Evolutionary conservation across 2,329 filamentous ascomycete species (phyloP), one percentile per base, ranked within the genome.

Genomic region (Berkeleyomyces rouxiae): DNA sequence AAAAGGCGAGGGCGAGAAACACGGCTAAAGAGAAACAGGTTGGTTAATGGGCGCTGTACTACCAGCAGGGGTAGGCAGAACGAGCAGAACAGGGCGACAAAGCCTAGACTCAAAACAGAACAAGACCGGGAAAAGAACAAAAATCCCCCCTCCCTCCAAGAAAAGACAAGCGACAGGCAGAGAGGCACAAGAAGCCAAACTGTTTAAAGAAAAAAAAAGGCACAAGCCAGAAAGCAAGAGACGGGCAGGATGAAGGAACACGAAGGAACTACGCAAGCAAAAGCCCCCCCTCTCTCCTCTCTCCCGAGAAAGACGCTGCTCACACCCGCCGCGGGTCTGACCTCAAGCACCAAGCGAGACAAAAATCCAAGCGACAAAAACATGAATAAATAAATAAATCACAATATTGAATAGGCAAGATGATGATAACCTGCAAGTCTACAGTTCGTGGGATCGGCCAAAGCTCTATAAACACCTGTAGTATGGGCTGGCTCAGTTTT

Each of bases 301-400:
- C 16, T 9, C 36, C 46, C 42, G 16, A 39, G 43, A 53, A 47
- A 40, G 60, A 55, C 13, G n/a, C 40, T 43, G 36, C 37, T 49
- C 60, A 53, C 46, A 47, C 53, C 37, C 60, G 60, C 46, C 47
- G 46, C 46, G 47, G 49, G 60, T 49, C 60, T 61, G 40, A 43
- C 60, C 31, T 55, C 11, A 3, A 23, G 23, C 23, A 37, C 13
- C 36, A 37, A 47, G 23, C 23, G 31, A n/a, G n/a, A 23, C n/a
- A 47, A 10, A 49, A 49, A n/a, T n/a, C 7, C n/a, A 7, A 23
- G 10, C 7, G n/a, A 47, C 10, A 47, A 9, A 47, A 47, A 47
- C n/a, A 23, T 16, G 1, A 47, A 16, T 23, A 23, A 23, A 23
- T 16, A 9, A 47, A 47, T 3, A 5, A 37, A 23, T 23, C 23